Evolutionary conservation across 2,329 filamentous ascomycete species (phyloP), one percentile per base, ranked within the genome.

Genomic region (Aspergillus quadrilineatus): DNA sequence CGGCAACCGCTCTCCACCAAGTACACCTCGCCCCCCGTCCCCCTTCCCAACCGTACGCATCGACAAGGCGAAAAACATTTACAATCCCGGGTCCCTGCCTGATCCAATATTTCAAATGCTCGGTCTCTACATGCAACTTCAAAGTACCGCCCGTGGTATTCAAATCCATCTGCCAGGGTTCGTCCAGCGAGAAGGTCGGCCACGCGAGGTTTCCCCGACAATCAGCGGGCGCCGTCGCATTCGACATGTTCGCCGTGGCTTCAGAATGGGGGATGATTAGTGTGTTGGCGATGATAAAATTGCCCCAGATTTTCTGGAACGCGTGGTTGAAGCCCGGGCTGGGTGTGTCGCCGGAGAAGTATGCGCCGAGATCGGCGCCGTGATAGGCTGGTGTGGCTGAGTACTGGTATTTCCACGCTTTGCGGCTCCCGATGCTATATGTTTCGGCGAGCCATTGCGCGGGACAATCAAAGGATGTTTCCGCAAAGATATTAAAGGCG

Each of bases 311-410:
- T 52, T 69, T 73, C 57, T 75, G 74, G 51, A 80, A 74, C 0
- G 77, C 77, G 32, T 65, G 65, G 5, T 62, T 65, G 45, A 78
- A 73, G 22, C 71, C 72, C 2, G 62, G 12, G 30, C 53, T 51
- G 54, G 59, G 65, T 64, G 26, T 30, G 3, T 60, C 63, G 58
- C 60, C 51, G 65, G 66, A 32, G 60, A 65, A 55, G 58, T 63
- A 62, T 4, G 71, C 75, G 53, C 77, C 75, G 8, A 93, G 80
- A 30, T 90, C 89, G 15, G 85, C 82, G 1, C 78, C 76, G 68
- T 86, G 83, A 63, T 89, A 87, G 14, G 87, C 84, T 39, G 85
- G 84, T 41, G 91, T 83, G 15, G 90, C 80, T n/a, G 89, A 86
- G 29, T 76, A 82, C 60, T 83, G 80, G 61, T 81, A 82, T 42